Evolutionary conservation across 257 asterid species (phyloP).

Genomic region (Solanum gandarillasii): DNA sequence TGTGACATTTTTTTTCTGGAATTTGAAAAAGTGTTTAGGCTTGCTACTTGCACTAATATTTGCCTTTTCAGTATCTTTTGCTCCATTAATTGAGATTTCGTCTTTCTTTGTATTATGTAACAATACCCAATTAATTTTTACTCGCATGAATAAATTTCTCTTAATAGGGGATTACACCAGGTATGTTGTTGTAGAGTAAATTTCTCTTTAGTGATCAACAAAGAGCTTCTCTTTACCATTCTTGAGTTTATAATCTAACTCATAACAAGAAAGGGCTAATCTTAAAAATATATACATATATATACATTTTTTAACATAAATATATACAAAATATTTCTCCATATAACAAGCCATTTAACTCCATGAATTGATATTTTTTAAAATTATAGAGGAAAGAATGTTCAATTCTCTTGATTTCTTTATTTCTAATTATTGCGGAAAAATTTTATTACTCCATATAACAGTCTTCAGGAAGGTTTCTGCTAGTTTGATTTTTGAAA

Average conservation of each 20-base stretch:
- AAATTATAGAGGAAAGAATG: background rate
- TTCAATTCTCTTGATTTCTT: background rate
- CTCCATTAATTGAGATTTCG: too few relatives aligned
- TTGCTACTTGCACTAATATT: background rate
- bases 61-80: too few relatives aligned
- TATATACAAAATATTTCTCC: background rate
- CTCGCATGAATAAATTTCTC: too few relatives aligned
- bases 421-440: background rate
- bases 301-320: background rate
- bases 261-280: background rate
- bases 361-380: background rate
- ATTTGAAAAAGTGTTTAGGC: background rate
- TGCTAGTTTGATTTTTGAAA: background rate
- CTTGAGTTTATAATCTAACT: background rate
- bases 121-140: too few relatives aligned
- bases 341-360: background rate
- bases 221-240: background rate
- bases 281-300: background rate
- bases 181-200: background rate
- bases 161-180: too few relatives aligned
- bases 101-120: too few relatives aligned
- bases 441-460: background rate
- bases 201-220: background rate
- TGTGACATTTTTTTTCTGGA: background rate
- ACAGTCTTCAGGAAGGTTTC: background rate